Evolutionary conservation across 495 filamentous ascomycete species (phyloP).

Genomic region (Tuber magnatum): DNA sequence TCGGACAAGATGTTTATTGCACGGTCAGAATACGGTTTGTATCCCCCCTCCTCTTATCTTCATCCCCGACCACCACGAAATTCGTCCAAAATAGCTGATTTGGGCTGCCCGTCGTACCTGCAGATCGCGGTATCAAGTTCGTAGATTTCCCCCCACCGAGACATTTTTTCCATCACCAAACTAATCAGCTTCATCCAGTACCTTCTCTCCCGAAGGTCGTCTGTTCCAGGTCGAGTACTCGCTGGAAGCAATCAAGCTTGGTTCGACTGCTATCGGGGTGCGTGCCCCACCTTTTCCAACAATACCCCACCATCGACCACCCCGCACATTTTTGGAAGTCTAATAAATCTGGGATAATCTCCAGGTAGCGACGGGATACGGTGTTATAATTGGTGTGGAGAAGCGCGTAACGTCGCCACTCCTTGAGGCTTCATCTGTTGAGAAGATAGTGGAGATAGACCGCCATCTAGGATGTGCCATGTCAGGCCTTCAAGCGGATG

Average conservation of each 20-base stretch:
- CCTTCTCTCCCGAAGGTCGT: conserved; percentile 98
- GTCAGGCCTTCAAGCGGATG: conserved; percentile 94
- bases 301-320: conserved; percentile 13
- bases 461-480: conserved; percentile 97
- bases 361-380: conserved; percentile 80
- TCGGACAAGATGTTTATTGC: conserved; percentile 91
- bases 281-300: conserved; percentile 32
- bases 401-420: conserved; percentile 97
- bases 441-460: conserved; percentile 99
- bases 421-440: conserved; percentile 91
- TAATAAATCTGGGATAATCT: conserved; percentile 19
- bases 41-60: conserved; percentile 15
- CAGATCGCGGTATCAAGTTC: conserved; percentile 99
- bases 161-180: conserved; percentile 16
- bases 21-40: conserved; percentile 97
- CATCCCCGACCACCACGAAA: conserved; percentile 11
- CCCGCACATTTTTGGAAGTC: conserved; percentile 10
- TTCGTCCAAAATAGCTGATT: conserved; percentile 40
- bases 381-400: conserved; percentile 93
- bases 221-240: conserved; percentile 99
- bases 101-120: conserved; percentile 18
- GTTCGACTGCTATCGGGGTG: conserved; percentile 94
- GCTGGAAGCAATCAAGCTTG: conserved; percentile 98
- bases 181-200: conserved; percentile 51
- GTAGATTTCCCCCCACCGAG: conserved; percentile 37